phyloP scores from a whole-genome alignment of 768 basidiomycete genomes.

The Crucibulum laeve region DNA sequence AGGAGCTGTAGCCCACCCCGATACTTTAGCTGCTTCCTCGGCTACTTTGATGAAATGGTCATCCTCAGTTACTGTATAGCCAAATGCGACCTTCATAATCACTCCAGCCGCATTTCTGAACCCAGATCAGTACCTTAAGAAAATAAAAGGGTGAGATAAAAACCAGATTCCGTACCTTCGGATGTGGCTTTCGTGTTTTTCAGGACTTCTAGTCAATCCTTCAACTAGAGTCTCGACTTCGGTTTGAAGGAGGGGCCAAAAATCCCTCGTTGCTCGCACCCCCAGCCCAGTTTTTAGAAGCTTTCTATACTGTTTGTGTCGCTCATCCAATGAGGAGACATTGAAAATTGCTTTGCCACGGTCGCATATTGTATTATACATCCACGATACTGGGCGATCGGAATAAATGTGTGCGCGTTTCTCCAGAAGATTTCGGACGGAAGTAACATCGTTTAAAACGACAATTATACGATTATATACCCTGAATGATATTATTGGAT shows the following conservation, averaged over 20 bases:
- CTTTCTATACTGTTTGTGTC: constrained; percentile 36
- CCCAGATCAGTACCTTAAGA: neutral
- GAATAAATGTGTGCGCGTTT: constrained; percentile 50
- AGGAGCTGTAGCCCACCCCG: constrained; percentile 32
- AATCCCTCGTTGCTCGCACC: constrained; percentile 26
- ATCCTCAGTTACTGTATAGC: constrained; percentile 29
- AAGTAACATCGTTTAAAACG: constrained; percentile 41
- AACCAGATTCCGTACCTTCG: constrained; percentile 23
- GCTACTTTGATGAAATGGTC: constrained; percentile 35
- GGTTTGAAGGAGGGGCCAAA: constrained; percentile 29
- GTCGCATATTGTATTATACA: constrained; percentile 38
- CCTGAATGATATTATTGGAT: constrained; percentile 43
- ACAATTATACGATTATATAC: constrained; percentile 40
- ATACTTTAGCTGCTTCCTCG: constrained; percentile 34
- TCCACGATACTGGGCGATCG: constrained; percentile 44
- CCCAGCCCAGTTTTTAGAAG: constrained; percentile 34
- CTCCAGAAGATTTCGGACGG: constrained; percentile 46
- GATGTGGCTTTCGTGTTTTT: constrained; percentile 28
- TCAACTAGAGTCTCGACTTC: constrained; percentile 29
- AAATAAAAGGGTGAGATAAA: too few relatives aligned
- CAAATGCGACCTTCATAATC: constrained; percentile 40
- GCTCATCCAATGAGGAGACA: constrained; percentile 31
- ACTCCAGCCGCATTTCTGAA: constrained; percentile 31
- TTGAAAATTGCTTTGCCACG: constrained; percentile 39
- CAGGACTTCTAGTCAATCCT: constrained; percentile 24